These are phyloP conservation scores for Chaetomium fimeti DNA, from an alignment of 495 filamentous ascomycete genomes.

Conservation along the genomic window DNA sequence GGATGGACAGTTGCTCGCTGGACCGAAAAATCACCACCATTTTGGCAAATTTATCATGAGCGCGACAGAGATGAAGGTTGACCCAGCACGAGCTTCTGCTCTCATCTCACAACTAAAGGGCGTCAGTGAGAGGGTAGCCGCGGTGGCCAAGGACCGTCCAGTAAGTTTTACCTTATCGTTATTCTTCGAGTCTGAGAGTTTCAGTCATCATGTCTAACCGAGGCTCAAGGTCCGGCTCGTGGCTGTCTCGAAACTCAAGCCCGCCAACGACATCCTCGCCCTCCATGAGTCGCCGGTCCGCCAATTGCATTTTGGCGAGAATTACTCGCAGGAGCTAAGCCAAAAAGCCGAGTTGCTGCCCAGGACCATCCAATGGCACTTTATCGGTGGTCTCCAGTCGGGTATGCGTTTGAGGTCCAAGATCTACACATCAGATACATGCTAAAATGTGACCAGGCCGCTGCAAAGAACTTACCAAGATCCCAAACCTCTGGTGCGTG, in stretches of 20 bases:
- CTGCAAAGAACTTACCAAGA: slow-evolving; percentile 79
- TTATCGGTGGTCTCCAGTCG: slow-evolving; percentile 85
- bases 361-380: slow-evolving; percentile 81
- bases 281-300: slow-evolving; percentile 61
- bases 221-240: slow-evolving; percentile 70
- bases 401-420: slow-evolving; percentile 32
- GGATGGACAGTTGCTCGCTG: neutral
- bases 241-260: slow-evolving; percentile 92
- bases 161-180: slow-evolving; percentile 36
- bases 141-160: slow-evolving; percentile 47
- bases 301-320: slow-evolving; percentile 91
- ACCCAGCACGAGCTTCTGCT: slow-evolving; percentile 49
- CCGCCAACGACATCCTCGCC: slow-evolving; percentile 80
- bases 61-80: slow-evolving; percentile 52
- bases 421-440: neutral
- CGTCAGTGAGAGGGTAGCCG: slow-evolving; percentile 47
- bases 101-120: slow-evolving; percentile 48
- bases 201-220: neutral
- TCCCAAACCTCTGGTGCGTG: slow-evolving; percentile 90
- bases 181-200: neutral
- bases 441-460: slow-evolving; percentile 59
- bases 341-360: slow-evolving; percentile 83
- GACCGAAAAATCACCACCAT: neutral
- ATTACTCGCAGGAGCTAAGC: slow-evolving; percentile 89
- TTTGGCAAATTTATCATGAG: slow-evolving; percentile 31